phyloP scores from a whole-genome alignment of 768 basidiomycete species.

The Rhodotorula babjevae region DNA sequence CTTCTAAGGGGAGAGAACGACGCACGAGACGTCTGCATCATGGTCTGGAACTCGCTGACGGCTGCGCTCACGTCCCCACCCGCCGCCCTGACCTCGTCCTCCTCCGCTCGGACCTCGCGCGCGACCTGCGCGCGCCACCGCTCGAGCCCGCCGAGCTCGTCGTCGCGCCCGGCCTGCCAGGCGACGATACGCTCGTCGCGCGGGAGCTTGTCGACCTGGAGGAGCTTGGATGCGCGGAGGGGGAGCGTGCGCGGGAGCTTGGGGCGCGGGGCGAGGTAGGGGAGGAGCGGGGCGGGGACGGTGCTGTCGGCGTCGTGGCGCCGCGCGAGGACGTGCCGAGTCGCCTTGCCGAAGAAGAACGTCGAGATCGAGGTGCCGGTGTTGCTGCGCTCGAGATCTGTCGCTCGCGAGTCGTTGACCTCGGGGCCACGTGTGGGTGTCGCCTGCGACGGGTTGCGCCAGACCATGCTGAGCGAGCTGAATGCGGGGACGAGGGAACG shows the following conservation, averaged over 20 bases:
- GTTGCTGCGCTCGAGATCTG: slow-evolving; percentile 8
- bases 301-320: neutral
- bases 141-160: slow-evolving; percentile 61
- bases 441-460: slow-evolving; percentile 6
- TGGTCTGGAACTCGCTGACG: neutral
- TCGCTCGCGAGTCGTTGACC: neutral
- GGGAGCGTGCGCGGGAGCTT: neutral
- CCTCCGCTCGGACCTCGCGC: neutral
- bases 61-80: neutral
- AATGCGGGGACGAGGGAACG: neutral
- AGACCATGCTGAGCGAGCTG: neutral
- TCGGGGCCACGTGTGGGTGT: neutral
- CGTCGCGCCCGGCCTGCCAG: slow-evolving; percentile 74
- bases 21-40: neutral
- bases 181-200: slow-evolving; percentile 6
- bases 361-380: slow-evolving; percentile 13
- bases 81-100: neutral
- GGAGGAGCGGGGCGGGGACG: neutral
- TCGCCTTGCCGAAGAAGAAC: slow-evolving; percentile 4
- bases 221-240: neutral
- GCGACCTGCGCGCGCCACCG: neutral
- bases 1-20: rapidly evolving
- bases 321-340: neutral
- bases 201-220: neutral
- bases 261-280: neutral